These are phyloP conservation scores for Blastobotrys ciferrii DNA, from an alignment of 1,139 yeast species.

Conservation along the genomic window DNA sequence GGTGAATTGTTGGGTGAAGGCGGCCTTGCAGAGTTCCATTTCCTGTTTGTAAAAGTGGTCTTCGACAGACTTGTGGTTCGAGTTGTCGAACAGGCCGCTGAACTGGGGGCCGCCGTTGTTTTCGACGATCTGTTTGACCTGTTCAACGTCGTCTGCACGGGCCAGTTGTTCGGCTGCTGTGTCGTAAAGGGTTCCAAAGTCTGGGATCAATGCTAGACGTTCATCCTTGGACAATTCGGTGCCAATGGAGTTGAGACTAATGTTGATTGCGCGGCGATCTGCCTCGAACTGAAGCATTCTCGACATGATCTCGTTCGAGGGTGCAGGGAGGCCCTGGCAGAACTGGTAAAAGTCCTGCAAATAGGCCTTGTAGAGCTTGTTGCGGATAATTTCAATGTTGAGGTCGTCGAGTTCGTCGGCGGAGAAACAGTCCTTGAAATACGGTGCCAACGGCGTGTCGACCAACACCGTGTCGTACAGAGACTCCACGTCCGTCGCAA, in stretches of 20 bases:
- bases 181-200: conserved; percentile 78
- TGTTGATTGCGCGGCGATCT: conserved; percentile 90
- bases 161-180: conserved; percentile 68
- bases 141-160: conserved; percentile 80
- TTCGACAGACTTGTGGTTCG: conserved; percentile 64
- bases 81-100: conserved; percentile 66
- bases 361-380: conserved; percentile 87
- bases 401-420: conserved; percentile 94
- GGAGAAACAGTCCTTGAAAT: conserved; percentile 86
- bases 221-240: conserved; percentile 73
- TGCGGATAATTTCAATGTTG: conserved; percentile 92
- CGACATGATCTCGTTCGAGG: conserved; percentile 80
- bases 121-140: conserved; percentile 69
- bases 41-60: conserved; percentile 92
- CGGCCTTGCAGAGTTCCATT: conserved; percentile 87
- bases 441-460: conserved; percentile 96
- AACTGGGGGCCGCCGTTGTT: conserved; percentile 59
- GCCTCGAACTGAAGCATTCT: conserved; percentile 84
- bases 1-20: conserved; percentile 95
- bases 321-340: conserved; percentile 62
- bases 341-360: conserved; percentile 81
- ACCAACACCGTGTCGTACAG: conserved; percentile 91
- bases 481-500: conserved; percentile 91
- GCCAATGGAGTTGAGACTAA: conserved; percentile 83
- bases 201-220: conserved; percentile 69